Percentiles rank a stretch among this genome's conserved stretches.
Evolutionary conservation across 2,329 filamentous ascomycete species (phyloP).

Genomic region (Plectosphaerella cucumerina): DNA sequence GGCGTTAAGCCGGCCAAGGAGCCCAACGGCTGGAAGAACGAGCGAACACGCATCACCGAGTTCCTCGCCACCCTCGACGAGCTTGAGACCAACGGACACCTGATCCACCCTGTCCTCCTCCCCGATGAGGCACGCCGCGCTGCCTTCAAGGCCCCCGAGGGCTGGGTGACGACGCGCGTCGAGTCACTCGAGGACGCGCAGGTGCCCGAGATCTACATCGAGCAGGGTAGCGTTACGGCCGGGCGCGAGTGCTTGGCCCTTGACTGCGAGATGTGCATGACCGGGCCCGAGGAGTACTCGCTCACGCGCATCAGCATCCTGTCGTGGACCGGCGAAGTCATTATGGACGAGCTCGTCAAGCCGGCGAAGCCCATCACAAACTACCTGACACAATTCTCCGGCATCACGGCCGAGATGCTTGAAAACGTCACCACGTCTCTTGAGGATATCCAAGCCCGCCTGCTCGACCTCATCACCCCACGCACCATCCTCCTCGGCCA

Average conservation of each 20-base stretch:
- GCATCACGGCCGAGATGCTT: constrained; percentile 85
- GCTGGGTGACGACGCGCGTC: constrained; percentile 81
- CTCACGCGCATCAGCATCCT: constrained; percentile 87
- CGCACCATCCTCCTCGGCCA: constrained; percentile 74
- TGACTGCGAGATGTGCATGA: constrained; percentile 98
- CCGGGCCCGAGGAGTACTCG: constrained; percentile 72
- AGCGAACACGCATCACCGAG: constrained; percentile 76
- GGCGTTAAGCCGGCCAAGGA: constrained; percentile 58
- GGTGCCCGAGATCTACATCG: constrained; percentile 65
- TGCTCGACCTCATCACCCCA: constrained; percentile 68
- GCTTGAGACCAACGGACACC: constrained; percentile 77
- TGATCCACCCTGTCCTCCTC: constrained; percentile 76
- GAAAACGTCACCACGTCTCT: constrained; percentile 79
- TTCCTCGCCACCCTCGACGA: constrained; percentile 72
- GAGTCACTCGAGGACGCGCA: constrained; percentile 61
- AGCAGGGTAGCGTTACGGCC: constrained; percentile 78
- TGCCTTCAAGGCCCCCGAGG: constrained; percentile 53
- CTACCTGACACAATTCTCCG: constrained; percentile 88
- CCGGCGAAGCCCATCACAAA: constrained; percentile 83
- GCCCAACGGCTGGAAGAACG: constrained; percentile 64
- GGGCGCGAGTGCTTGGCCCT: constrained; percentile 76
- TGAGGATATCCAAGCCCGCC: constrained; percentile 72
- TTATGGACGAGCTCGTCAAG: constrained; percentile 90
- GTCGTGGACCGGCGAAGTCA: constrained; percentile 75
- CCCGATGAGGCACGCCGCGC: constrained; percentile 50